Conservation (phyloP, 1,284 basidiomycete genomes). For the Ustilago sp. region DNA sequence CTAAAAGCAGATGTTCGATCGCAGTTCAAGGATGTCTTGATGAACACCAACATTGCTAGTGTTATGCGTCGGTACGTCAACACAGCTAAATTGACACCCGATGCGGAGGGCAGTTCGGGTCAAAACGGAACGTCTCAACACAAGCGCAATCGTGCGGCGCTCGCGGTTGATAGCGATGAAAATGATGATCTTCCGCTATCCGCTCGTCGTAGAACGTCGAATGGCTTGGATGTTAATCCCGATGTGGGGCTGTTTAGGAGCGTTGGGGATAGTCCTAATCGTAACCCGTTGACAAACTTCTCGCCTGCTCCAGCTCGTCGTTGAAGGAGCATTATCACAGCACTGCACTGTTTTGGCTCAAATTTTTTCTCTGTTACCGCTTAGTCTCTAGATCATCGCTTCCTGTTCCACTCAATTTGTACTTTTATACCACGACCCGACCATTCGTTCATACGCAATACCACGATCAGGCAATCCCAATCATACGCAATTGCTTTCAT, state of each 20-base stretch:
- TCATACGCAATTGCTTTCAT: background rate
- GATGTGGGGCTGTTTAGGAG: slow-evolving; percentile 31
- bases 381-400: background rate
- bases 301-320: slow-evolving; percentile 15
- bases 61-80: slow-evolving; percentile 42
- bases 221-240: slow-evolving; percentile 28
- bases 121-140: slow-evolving; percentile 8
- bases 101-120: slow-evolving; percentile 5
- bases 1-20: slow-evolving; percentile 46
- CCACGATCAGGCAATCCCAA: background rate
- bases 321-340: background rate
- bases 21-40: slow-evolving; percentile 48
- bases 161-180: slow-evolving; percentile 13
- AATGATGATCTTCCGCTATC: slow-evolving; percentile 25
- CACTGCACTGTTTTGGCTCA: background rate
- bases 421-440: slow-evolving; percentile 1
- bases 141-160: slow-evolving; percentile 14
- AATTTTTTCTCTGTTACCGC: background rate
- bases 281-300: slow-evolving; percentile 33
- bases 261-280: slow-evolving; percentile 3
- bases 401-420: slow-evolving; percentile 4
- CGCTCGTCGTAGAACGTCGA: slow-evolving; percentile 8
- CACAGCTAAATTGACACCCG: slow-evolving; percentile 8
- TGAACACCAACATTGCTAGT: slow-evolving; percentile 33
- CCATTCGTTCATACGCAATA: no score